Evolutionary conservation across 1,139 yeast genomes (phyloP).

Genomic region (Magnusiomyces tetraspermus): DNA sequence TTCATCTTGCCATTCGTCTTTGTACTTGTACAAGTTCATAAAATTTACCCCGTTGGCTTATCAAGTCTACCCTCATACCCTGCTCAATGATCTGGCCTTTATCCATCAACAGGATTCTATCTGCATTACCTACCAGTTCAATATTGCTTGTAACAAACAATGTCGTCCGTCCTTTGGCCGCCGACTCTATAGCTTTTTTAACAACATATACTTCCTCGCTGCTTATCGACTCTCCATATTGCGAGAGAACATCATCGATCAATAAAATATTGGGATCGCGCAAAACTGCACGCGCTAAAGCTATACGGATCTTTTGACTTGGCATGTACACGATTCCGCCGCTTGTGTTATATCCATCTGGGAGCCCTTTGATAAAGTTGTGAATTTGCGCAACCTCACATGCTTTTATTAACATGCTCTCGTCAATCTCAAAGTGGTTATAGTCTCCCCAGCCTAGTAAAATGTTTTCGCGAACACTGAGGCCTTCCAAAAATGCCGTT

Average conservation of each 20-base stretch:
- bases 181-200: conserved; percentile 42
- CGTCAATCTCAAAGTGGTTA: conserved; percentile 43
- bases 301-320: conserved; percentile 38
- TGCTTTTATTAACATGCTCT: conserved; percentile 51
- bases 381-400: conserved; percentile 72
- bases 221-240: conserved; percentile 22
- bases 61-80: conserved; percentile 18
- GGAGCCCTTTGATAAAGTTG: conserved; percentile 64
- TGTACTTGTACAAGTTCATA: conserved; percentile 3
- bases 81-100: conserved; percentile 20
- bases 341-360: conserved; percentile 75
- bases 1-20: not conserved
- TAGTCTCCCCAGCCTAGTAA: conserved; percentile 40
- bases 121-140: conserved; percentile 44
- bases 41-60: conserved; percentile 8
- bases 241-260: conserved; percentile 42
- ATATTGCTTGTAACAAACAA: conserved; percentile 72
- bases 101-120: conserved; percentile 20
- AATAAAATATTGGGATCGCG: conserved; percentile 61
- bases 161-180: conserved; percentile 53
- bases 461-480: conserved; percentile 80
- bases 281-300: conserved; percentile 66
- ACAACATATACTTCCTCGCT: conserved; percentile 10
- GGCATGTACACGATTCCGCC: conserved; percentile 31
- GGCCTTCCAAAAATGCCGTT: conserved; percentile 7